Conservation (phyloP, 441 rosid genomes). For the Raphanus hybrid region DNA sequence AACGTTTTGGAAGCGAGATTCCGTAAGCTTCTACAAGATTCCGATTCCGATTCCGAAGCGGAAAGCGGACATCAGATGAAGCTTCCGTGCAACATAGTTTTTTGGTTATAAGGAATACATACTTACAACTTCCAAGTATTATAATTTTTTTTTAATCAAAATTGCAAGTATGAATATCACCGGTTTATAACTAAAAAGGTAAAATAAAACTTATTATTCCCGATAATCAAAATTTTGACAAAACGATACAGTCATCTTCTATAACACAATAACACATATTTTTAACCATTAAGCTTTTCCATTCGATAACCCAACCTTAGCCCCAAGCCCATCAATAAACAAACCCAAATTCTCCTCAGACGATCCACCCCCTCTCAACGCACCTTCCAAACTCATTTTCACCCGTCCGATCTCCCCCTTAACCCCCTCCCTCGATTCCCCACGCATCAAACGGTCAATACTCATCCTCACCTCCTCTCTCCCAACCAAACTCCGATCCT, state of each 20-base stretch:
- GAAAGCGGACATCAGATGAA: no score
- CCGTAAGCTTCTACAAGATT: no score
- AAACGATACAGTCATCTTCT: background rate
- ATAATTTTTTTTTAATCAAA: no score
- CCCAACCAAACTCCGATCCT: conserved; percentile 39
- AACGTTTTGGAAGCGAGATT: no score
- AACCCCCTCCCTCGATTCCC: conserved; percentile 42
- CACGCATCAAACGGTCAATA: conserved; percentile 53
- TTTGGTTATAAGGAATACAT: no score
- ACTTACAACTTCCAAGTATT: no score
- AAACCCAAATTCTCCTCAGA: conserved; percentile 50
- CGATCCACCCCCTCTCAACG: conserved; percentile 51
- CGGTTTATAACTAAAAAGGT: background rate
- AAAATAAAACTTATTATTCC: background rate
- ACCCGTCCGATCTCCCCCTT: conserved; percentile 48
- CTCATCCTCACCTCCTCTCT: conserved; percentile 53
- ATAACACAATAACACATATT: background rate
- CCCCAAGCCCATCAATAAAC: conserved; percentile 48
- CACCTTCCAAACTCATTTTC: conserved; percentile 48
- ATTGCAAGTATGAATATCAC: no score
- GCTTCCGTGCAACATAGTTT: no score
- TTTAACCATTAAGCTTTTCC: conserved; percentile 21
- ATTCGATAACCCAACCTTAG: conserved; percentile 30
- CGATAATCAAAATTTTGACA: background rate
- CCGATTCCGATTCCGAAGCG: no score